Conservation (phyloP, 1,284 basidiomycete genomes). For the Apiotrichum veenhuisii region DNA sequence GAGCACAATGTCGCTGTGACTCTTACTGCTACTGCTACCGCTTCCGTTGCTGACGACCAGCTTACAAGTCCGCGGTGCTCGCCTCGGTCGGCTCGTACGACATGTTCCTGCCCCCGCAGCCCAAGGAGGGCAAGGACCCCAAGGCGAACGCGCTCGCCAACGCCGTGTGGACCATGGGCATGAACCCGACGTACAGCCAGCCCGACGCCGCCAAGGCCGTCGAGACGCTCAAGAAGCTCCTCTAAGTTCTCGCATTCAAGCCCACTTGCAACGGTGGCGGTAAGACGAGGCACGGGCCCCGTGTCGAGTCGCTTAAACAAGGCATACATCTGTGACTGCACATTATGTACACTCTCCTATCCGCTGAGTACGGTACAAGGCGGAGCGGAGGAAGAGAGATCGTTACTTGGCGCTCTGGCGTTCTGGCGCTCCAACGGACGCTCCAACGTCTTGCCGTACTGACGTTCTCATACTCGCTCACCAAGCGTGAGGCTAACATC, state of each 20-base stretch:
- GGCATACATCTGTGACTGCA: neutral
- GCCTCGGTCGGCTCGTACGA: constrained; percentile 24
- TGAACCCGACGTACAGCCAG: constrained; percentile 7
- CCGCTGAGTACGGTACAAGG: neutral
- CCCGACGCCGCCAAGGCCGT: constrained; percentile 2
- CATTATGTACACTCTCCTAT: neutral
- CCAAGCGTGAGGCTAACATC: too few species aligned
- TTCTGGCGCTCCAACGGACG: too few species aligned
- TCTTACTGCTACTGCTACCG: neutral
- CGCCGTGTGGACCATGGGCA: constrained; percentile 3
- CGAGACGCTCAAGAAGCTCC: constrained; percentile 8
- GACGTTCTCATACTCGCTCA: too few species aligned
- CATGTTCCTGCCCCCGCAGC: constrained; percentile 10
- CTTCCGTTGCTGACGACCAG: constrained; percentile 8
- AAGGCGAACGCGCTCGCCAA: neutral
- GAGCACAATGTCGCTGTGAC: neutral
- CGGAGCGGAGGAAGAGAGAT: too few species aligned
- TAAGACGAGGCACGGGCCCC: too few species aligned
- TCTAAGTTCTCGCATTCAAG: neutral
- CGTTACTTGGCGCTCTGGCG: too few species aligned
- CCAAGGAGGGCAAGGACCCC: neutral
- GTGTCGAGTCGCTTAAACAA: neutral
- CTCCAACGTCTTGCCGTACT: too few species aligned
- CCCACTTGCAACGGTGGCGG: too few species aligned
- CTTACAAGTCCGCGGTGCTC: constrained; percentile 21